Evolutionary conservation across 2,329 filamentous ascomycete genomes (phyloP).

Genomic region (Tolypocladium tropicale): DNA sequence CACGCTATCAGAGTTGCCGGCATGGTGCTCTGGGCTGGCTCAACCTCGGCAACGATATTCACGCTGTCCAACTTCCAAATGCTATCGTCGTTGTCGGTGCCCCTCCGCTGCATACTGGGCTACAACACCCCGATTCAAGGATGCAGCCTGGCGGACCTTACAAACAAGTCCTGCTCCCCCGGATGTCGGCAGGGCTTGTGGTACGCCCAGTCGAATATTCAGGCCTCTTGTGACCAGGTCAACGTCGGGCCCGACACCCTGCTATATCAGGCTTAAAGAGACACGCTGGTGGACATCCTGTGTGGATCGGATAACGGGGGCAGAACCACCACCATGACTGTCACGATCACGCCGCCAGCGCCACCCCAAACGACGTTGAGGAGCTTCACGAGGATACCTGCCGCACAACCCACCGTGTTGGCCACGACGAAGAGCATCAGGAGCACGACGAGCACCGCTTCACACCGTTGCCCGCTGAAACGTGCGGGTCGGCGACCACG

Average conservation of each 20-base stretch:
- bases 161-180: conserved; percentile 24
- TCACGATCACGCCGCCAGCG: not conserved
- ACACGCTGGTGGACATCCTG: conserved; percentile 24
- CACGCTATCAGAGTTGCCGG: conserved; percentile 5
- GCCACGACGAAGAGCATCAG: not conserved
- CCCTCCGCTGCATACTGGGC: conserved; percentile 26
- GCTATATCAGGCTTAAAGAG: conserved; percentile 24
- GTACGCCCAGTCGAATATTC: conserved; percentile 17
- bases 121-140: conserved; percentile 30
- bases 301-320: conserved; percentile 15
- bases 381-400: not conserved
- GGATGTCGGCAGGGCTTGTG: conserved; percentile 21
- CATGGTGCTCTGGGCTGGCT: conserved; percentile 12
- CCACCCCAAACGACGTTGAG: not conserved
- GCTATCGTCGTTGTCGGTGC: conserved; percentile 24
- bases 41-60: conserved; percentile 13
- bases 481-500: not conserved
- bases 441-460: not conserved
- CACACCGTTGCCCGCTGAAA: not conserved
- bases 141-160: conserved; percentile 27
- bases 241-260: conserved; percentile 18
- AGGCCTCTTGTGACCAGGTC: conserved; percentile 15
- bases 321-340: conserved; percentile 2
- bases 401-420: not conserved
- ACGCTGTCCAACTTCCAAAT: conserved; percentile 29